Percentiles rank a stretch among this genome's conserved stretches.
These are phyloP conservation scores for Solanum dulcamara DNA, from an alignment of 257 asterid species.

Conservation along the genomic window DNA sequence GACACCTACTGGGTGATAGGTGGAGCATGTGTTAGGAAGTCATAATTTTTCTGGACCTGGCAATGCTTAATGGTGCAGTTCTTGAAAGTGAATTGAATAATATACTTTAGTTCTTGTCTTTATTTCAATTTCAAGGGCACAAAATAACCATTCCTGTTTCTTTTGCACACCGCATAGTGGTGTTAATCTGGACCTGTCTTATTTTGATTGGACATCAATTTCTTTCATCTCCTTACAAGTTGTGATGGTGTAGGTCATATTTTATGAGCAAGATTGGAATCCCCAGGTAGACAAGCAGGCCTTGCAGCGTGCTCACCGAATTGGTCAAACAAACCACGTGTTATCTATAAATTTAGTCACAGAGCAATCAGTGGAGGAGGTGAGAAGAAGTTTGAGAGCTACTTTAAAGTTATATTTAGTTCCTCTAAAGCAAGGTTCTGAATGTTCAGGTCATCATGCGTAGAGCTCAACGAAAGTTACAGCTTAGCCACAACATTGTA, in stretches of 20 bases:
- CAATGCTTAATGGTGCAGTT: background rate
- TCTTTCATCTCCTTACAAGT: background rate
- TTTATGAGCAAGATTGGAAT: conserved; percentile 98
- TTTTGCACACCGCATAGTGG: background rate
- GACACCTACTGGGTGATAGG: background rate
- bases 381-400: conserved; percentile 8
- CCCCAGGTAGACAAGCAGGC: conserved; percentile 99
- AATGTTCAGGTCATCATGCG: conserved; percentile 68
- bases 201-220: background rate
- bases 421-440: background rate
- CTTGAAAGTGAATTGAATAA: background rate
- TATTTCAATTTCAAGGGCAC: background rate
- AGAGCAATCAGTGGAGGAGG: conserved; percentile 82
- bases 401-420: background rate
- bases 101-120: background rate
- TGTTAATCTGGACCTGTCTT: background rate
- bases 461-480: conserved; percentile 79
- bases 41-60: background rate
- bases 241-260: conserved; percentile 50
- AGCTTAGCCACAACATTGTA: conserved; percentile 70
- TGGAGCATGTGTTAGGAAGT: background rate
- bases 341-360: conserved; percentile 74
- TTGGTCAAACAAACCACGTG: conserved; percentile 83
- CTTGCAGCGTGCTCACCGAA: conserved; percentile 93
- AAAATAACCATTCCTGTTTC: background rate